Evolutionary conservation across 1,284 basidiomycete genomes (phyloP).

Genomic region (Trametes pubescens): DNA sequence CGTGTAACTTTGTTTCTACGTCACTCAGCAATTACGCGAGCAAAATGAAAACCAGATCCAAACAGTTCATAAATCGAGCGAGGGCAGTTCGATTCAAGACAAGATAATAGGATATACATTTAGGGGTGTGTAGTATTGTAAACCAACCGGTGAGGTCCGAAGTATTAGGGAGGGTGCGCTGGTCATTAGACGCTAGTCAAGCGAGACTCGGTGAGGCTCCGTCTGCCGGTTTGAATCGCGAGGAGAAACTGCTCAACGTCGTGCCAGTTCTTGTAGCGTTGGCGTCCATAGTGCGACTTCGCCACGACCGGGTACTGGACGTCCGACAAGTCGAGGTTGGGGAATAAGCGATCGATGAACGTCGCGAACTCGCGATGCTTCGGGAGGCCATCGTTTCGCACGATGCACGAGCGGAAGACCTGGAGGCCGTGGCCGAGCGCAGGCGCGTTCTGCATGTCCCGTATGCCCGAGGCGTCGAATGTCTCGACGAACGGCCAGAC

Average conservation of each 20-base stretch:
- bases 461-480: neutral
- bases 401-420: conserved; percentile 8
- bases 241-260: conserved; percentile 19
- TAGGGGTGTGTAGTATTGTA: too few species aligned
- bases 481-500: conserved; percentile 13
- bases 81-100: too few species aligned
- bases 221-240: neutral
- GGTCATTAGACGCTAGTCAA: neutral
- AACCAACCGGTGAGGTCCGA: neutral
- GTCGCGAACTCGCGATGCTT: conserved; percentile 8
- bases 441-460: neutral
- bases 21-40: too few species aligned
- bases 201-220: neutral
- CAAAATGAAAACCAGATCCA: too few species aligned
- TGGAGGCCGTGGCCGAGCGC: conserved; percentile 11
- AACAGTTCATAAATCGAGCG: too few species aligned
- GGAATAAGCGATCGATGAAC: conserved; percentile 17
- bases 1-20: neutral
- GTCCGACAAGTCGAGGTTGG: conserved; percentile 15
- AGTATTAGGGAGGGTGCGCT: neutral
- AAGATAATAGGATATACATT: too few species aligned
- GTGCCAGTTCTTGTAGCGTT: conserved; percentile 8
- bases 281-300: too few species aligned
- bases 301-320: conserved; percentile 3
- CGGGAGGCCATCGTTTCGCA: neutral